Base-by-base conservation (phyloP, 2,329 filamentous ascomycete species). In the Ceratocystis cubensis region DNA sequence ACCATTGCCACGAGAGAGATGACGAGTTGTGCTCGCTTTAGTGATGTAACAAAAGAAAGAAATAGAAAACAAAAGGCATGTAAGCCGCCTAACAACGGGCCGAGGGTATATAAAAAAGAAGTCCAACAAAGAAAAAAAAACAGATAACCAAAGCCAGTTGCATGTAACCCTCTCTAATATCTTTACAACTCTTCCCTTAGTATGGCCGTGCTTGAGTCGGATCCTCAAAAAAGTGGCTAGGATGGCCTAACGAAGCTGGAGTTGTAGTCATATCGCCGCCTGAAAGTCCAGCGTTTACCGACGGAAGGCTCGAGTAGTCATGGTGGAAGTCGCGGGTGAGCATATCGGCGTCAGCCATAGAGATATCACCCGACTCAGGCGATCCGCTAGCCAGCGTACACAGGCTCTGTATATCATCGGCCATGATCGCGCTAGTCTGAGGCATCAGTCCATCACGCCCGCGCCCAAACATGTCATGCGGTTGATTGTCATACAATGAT, bases 401-500 rank as follows among this genome's bases (percentile, higher is more conserved):
- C n/a, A 76, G 70, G 53, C 72, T 76, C 30, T 73, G 72, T 50
- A 76, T 69, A 61, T 75, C 75, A 59, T 76, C 75, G 2, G 74
- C 72, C n/a, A 76, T 75, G 67, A 76, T 75, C 13, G 74, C 74
- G 1, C 73, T 71, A 48, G 72, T 70, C 25, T 69, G 70, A 50
- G 69, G 48, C 68, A 71, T 44, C 68, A 70, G 37, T 28, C 64
- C 44, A 53, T 28, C 63, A 15, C 63, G 64, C 6, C 30, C 25
- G 7, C 64, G 44, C 17, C 50, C 62, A 63, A 67, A 69, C 25
- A 57, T 65, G 15, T 61, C 45, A 53, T 67, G 57, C 53, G 63
- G 59, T 63, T 46, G 63, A 7, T 64, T 67, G 13, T 69, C 67
- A 53, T 69, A 71, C 63, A 70, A 63, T 13, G 63, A 64, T 4